Percentiles rank a stretch among this genome's conserved stretches.
Conservation (phyloP, 2,329 filamentous ascomycete genomes). For the Aspergillus ustus region DNA sequence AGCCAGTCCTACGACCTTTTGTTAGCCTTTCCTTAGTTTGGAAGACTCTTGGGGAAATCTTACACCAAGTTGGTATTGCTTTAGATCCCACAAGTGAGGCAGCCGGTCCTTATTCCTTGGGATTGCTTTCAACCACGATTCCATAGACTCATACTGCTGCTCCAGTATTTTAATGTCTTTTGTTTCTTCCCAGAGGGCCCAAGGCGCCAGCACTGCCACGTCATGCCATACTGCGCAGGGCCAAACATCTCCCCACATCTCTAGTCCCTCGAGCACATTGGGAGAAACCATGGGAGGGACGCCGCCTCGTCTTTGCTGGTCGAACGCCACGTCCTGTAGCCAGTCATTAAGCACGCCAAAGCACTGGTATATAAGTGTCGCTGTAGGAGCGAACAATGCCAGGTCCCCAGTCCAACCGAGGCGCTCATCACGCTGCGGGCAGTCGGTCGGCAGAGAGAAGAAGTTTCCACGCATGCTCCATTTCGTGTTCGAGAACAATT, state of each 20-base stretch:
- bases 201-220: constrained; percentile 42
- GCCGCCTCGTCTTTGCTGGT: constrained; percentile 33
- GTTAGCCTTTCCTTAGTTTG: neutral
- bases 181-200: constrained; percentile 38
- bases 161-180: constrained; percentile 40
- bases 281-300: constrained; percentile 40
- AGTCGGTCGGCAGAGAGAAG: constrained; percentile 61
- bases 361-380: constrained; percentile 60
- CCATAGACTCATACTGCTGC: constrained; percentile 41
- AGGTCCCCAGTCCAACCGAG: constrained; percentile 60
- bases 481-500: constrained; percentile 58
- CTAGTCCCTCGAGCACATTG: constrained; percentile 17
- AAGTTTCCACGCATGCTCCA: constrained; percentile 67
- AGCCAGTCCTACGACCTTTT: constrained; percentile 39
- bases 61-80: constrained; percentile 40
- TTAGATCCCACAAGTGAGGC: constrained; percentile 38
- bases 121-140: neutral
- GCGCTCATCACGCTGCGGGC: constrained; percentile 60
- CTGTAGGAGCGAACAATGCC: constrained; percentile 56
- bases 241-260: constrained; percentile 14
- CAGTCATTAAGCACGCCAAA: constrained; percentile 56
- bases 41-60: neutral
- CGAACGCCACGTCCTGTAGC: constrained; percentile 53
- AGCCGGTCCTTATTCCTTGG: neutral
- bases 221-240: constrained; percentile 47